Evolutionary conservation across 2,329 filamentous ascomycete species (phyloP).

Genomic region (Xylaria sp.): DNA sequence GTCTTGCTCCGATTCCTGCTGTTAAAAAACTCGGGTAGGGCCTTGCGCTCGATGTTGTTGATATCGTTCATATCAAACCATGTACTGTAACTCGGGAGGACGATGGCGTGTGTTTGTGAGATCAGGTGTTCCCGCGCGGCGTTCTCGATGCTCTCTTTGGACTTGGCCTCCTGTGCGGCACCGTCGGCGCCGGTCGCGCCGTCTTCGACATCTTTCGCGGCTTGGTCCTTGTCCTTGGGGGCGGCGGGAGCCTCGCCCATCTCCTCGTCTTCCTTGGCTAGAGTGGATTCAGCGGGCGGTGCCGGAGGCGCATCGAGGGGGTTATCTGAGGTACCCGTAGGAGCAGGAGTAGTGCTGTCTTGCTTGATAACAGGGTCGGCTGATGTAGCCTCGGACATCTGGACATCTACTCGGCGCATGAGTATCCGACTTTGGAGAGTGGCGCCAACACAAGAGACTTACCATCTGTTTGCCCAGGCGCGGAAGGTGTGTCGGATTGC

Average conservation of each 20-base stretch:
- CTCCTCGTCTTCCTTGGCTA: conserved; percentile 77
- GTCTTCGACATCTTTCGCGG: conserved; percentile 57
- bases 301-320: conserved; percentile 76
- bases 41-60: conserved; percentile 91
- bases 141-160: conserved; percentile 84
- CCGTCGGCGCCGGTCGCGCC: conserved; percentile 58
- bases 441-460: conserved; percentile 41
- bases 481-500: conserved; percentile 55
- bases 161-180: conserved; percentile 69
- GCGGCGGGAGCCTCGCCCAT: conserved; percentile 75
- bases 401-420: conserved; percentile 63
- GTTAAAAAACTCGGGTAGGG: conserved; percentile 98
- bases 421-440: conserved; percentile 19
- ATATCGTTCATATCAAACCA: conserved; percentile 99
- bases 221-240: conserved; percentile 60
- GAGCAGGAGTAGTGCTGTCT: conserved; percentile 69
- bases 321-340: conserved; percentile 67
- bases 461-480: conserved; percentile 61
- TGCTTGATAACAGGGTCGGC: conserved; percentile 67
- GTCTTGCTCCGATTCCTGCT: conserved; percentile 98
- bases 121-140: conserved; percentile 92
- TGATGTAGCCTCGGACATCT: conserved; percentile 67
- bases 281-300: conserved; percentile 69
- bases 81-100: conserved; percentile 95
- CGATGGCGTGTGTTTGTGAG: conserved; percentile 93